These are phyloP conservation scores for Suillus luteus DNA, from an alignment of 768 basidiomycete species.

Conservation along the genomic window DNA sequence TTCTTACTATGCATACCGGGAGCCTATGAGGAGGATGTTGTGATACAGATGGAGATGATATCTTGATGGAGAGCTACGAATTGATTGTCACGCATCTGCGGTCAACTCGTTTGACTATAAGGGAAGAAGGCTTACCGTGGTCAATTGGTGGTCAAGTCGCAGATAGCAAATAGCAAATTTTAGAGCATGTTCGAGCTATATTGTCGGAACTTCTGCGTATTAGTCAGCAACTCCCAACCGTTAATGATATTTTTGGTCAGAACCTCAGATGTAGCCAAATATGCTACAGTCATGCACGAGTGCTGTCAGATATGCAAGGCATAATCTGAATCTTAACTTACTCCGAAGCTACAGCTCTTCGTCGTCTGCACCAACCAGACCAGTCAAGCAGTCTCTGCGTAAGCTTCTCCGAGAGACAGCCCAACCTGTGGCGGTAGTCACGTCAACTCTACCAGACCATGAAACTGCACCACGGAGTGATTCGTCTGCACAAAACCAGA, in stretches of 20 bases:
- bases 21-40: not conserved
- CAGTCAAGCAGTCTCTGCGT: slow-evolving; percentile 38
- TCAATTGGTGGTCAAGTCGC: not conserved
- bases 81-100: not conserved
- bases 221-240: slow-evolving; percentile 3
- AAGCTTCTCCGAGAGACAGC: slow-evolving; percentile 72
- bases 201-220: not conserved
- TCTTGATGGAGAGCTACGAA: not conserved
- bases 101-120: not conserved
- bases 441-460: slow-evolving; percentile 55
- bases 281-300: slow-evolving; percentile 6
- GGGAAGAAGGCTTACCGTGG: not conserved
- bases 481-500: slow-evolving; percentile 5
- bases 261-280: not conserved
- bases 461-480: slow-evolving; percentile 5
- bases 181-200: not conserved
- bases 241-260: not conserved
- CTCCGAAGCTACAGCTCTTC: not conserved
- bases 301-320: not conserved
- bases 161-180: not conserved
- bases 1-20: too few species aligned
- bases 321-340: not conserved
- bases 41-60: slow-evolving; percentile 17
- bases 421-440: slow-evolving; percentile 86
- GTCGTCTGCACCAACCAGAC: not conserved